Evolutionary conservation across 768 basidiomycete species (phyloP), one percentile per base, ranked within the genome.

Genomic region (Termitomyces sp.): DNA sequence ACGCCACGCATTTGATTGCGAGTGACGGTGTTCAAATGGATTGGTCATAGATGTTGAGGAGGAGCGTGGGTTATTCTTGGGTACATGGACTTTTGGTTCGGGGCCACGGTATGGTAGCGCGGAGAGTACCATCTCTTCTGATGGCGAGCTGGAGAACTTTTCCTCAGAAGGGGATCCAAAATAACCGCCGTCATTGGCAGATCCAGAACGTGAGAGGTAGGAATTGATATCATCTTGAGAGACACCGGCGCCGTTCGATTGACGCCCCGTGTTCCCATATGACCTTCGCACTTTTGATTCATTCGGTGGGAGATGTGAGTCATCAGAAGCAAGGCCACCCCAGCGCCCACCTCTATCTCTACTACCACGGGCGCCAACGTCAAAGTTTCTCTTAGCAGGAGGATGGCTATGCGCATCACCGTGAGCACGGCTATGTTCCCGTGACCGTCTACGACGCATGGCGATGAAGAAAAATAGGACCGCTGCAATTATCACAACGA

Each of bases 401-500:
- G 35, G 26, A 35, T 57, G 55, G 4, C 44, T 12, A 14, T 41
- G 52, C 2, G 48, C 8, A 5, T 20, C 55, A 7, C 54, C 20
- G 16, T 38, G 49, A 23, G 36, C 38, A 44, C 53, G 59, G 38
- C 43, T 43, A 14, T 50, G 56, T 23, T 46, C 33, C 20, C 54
- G 55, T 20, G 28, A 30, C 44, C 63, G 63, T 38, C 44, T 30
- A 36, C 30, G 43, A n/a, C 60, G 53, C 13, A 49, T 36, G 12
- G 63, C 26, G 52, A 77, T 61, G 38, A 75, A 58, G 60, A 74
- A 72, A 56, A 76, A 54, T 7, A 72, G 65, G 16, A 73, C 64
- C 23, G 79, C 61, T 5, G 61, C 63, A 32, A 71, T 64, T 8
- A 75, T 46, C 35, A 83, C 56, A 14, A 69, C 77, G 2, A 76